phyloP scores from a whole-genome alignment of 2,329 filamentous ascomycete genomes.

The Fusarium torreyae region DNA sequence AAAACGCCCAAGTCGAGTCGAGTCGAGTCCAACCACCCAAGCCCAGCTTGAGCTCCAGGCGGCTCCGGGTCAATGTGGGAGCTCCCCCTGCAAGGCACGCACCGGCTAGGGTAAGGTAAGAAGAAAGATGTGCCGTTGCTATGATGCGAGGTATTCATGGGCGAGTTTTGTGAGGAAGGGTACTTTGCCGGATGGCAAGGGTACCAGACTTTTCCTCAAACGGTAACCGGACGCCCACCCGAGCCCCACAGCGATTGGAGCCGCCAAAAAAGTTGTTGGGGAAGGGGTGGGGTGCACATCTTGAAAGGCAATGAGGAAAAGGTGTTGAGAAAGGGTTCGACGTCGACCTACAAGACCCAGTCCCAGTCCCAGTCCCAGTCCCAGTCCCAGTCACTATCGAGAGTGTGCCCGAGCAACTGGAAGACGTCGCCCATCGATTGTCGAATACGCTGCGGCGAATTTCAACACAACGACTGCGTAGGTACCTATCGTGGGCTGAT shows the following conservation, averaged over 20 bases:
- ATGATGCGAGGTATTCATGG: constrained; percentile 5
- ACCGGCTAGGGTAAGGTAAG: constrained; percentile 34
- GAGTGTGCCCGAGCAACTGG: constrained; percentile 11
- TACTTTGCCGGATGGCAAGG: constrained; percentile 29
- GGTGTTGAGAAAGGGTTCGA: constrained; percentile 47
- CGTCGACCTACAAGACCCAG: constrained; percentile 37
- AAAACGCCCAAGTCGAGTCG: not conserved
- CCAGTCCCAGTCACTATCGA: not conserved
- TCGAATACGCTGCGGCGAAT: constrained; percentile 41
- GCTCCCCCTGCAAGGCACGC: constrained; percentile 44
- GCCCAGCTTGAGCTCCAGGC: constrained; percentile 27
- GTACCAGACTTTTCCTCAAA: constrained; percentile 25
- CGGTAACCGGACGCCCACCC: constrained; percentile 14
- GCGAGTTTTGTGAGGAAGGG: fast-evolving
- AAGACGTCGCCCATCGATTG: constrained; percentile 37
- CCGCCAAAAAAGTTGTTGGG: constrained; percentile 53
- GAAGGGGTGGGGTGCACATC: constrained; percentile 46
- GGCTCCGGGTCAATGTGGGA: constrained; percentile 32
- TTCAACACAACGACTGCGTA: constrained; percentile 27
- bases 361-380: constrained; percentile 3
- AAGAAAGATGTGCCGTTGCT: constrained; percentile 24
- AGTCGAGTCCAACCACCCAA: constrained; percentile 23
- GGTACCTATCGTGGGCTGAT: constrained; percentile 47
- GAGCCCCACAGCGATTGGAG: constrained; percentile 44
- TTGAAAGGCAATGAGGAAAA: constrained; percentile 24